Evolutionary conservation across 352 stramenopile genomes (phyloP), one percentile per base, ranked within the genome.

Genomic region (Globisporangium parvum): DNA sequence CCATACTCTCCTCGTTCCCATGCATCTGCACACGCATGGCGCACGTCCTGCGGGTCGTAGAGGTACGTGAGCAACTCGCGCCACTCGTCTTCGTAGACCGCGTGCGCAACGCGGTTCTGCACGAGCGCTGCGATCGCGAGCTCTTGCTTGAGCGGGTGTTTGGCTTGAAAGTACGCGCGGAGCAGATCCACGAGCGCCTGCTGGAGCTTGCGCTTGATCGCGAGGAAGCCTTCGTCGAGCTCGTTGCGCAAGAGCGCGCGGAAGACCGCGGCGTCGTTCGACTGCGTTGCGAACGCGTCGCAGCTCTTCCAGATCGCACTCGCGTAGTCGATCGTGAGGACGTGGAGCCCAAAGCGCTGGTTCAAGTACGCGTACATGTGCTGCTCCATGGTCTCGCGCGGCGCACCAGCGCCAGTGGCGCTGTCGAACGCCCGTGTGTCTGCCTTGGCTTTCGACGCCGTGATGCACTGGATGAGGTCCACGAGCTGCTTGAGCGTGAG

Each of bases 291-390:
- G 35, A 82, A 83, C 53, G 62, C 57, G 44, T 78, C 66, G 4
- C 74, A 82, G 1, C 68, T 74, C 59, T 89, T 89, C 83, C 86
- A 89, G n/a, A 95, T 76, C 10, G 86, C 82, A 40, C 71, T 77
- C 1, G 85, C 85, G 53, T 92, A 88, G 44, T 91, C 80, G 33
- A 94, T 70, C 33, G 86, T 89, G 26, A 95, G 67, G 26, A 68
- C 53, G 0, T 79, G 74, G 17, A 95, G 65, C 1, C 86, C 86
- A 51, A 95, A 95, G n/a, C 82, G 76, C 56, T 91, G 85, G 56
- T 91, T 92, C 47, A 95, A 60, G 49, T 90, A 95, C 50, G 86
- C 87, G 70, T 95, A 95, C 71, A 95, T 71, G 59, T 95, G 86
- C 66, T 95, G 86, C 77, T 95, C 85, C 57, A 94, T 82, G 5